These are phyloP conservation scores for Exophiala calicioides DNA, from an alignment of 2,329 filamentous ascomycete species.

Conservation along the genomic window DNA sequence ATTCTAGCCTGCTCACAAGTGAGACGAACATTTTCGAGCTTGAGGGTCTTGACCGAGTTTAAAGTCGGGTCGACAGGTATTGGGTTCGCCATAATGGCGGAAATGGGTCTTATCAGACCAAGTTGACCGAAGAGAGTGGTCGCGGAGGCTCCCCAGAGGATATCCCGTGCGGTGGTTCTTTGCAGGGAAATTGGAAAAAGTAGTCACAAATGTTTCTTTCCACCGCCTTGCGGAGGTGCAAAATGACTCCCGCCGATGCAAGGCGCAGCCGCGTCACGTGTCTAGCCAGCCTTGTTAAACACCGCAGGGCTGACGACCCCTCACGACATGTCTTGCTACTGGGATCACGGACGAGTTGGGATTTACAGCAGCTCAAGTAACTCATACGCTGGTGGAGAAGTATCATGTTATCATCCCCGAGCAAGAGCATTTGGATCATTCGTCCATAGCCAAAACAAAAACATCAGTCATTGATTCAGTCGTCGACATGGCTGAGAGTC, in stretches of 20 bases:
- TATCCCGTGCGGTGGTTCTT: neutral
- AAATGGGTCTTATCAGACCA: neutral
- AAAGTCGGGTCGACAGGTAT: slow-evolving; percentile 57
- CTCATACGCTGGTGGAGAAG: neutral
- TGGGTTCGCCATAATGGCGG: slow-evolving; percentile 53
- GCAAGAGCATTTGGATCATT: neutral
- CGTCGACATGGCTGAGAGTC: neutral
- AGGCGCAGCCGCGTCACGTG: too few species aligned
- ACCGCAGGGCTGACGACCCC: too few species aligned
- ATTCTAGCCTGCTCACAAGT: neutral
- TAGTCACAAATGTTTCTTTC: slow-evolving; percentile 2
- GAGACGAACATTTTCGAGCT: slow-evolving; percentile 60
- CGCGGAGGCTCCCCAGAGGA: neutral
- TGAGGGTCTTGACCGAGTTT: slow-evolving; percentile 61
- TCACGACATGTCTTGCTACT: too few species aligned
- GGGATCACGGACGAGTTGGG: too few species aligned
- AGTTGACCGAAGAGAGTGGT: neutral
- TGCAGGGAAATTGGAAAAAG: slow-evolving; percentile 3
- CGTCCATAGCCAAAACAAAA: too few species aligned
- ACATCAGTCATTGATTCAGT: neutral
- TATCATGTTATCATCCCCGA: neutral
- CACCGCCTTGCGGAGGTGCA: slow-evolving; percentile 6
- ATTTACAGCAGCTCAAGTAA: neutral
- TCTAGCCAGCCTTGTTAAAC: too few species aligned
- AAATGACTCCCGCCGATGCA: neutral